These are phyloP conservation scores for Citrus sp. DNA, from an alignment of 345 rosid species.

Conservation along the genomic window DNA sequence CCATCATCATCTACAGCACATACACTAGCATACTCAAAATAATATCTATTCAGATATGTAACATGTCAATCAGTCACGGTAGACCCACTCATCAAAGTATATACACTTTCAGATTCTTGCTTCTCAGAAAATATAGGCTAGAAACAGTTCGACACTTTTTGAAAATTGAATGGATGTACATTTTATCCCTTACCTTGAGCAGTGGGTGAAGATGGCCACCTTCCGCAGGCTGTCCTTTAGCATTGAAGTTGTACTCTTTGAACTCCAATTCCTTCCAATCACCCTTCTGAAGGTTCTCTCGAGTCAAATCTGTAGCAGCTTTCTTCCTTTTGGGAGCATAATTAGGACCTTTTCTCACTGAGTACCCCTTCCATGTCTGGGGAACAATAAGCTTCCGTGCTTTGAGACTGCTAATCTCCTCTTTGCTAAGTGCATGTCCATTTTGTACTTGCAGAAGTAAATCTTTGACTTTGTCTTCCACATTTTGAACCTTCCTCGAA, in stretches of 20 bases:
- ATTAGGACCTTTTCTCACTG: slow-evolving; percentile 68
- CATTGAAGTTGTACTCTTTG: slow-evolving; percentile 86
- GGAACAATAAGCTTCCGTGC: slow-evolving; percentile 71
- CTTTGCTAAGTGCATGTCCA: slow-evolving; percentile 61
- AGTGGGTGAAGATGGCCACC: slow-evolving; percentile 95
- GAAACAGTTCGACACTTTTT: slow-evolving; percentile 1
- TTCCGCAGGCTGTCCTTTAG: slow-evolving; percentile 84
- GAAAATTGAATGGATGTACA: background rate
- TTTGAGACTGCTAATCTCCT: slow-evolving; percentile 58
- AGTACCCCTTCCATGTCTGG: slow-evolving; percentile 81
- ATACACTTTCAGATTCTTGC: background rate
- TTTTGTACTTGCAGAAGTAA: slow-evolving; percentile 52
- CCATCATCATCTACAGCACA: background rate
- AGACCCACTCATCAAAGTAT: background rate
- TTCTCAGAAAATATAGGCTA: background rate
- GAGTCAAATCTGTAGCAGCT: slow-evolving; percentile 81
- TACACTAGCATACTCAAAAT: background rate
- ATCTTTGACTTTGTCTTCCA: slow-evolving; percentile 71
- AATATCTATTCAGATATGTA: background rate
- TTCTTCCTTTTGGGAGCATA: slow-evolving; percentile 79
- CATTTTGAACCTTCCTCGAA: slow-evolving; percentile 83
- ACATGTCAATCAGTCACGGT: background rate
- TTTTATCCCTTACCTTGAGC: slow-evolving; percentile 60
- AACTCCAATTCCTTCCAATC: slow-evolving; percentile 86
- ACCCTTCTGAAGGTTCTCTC: slow-evolving; percentile 82